phyloP scores from a whole-genome alignment of 2,329 filamentous ascomycete genomes.

The Coniochaeta sp. region DNA sequence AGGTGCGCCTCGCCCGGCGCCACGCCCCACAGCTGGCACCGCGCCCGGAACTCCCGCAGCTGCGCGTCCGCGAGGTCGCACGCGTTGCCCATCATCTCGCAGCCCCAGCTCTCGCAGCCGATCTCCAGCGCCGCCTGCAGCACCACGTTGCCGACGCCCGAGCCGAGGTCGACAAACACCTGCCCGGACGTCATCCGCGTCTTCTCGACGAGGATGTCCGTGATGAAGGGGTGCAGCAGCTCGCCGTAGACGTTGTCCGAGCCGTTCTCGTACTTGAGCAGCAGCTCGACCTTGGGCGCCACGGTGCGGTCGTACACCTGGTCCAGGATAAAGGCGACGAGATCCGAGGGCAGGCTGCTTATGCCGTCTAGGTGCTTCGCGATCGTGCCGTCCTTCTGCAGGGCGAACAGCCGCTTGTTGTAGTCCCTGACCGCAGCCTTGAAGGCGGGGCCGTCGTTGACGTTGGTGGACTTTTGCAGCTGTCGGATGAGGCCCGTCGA shows the following conservation, averaged over 20 bases:
- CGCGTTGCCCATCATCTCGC: constrained; percentile 91
- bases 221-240: constrained; percentile 76
- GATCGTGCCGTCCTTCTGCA: constrained; percentile 65
- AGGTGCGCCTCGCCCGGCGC: constrained; percentile 72
- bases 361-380: constrained; percentile 62
- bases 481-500: constrained; percentile 68
- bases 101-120: constrained; percentile 92
- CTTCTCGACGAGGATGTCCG: constrained; percentile 69
- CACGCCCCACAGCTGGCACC: constrained; percentile 85
- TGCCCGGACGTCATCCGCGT: constrained; percentile 73
- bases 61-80: constrained; percentile 76
- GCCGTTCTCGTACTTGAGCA: constrained; percentile 81
- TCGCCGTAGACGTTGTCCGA: constrained; percentile 95
- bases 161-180: constrained; percentile 90
- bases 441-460: constrained; percentile 60
- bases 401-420: constrained; percentile 60
- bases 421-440: constrained; percentile 66
- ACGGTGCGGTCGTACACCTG: constrained; percentile 92
- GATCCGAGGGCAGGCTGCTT: constrained; percentile 61
- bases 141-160: constrained; percentile 92
- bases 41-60: constrained; percentile 72
- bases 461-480: constrained; percentile 64
- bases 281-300: constrained; percentile 75
- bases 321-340: constrained; percentile 73
- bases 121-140: constrained; percentile 89